phyloP scores from a whole-genome alignment of 495 filamentous ascomycete species.

The Cairneyella variabilis region DNA sequence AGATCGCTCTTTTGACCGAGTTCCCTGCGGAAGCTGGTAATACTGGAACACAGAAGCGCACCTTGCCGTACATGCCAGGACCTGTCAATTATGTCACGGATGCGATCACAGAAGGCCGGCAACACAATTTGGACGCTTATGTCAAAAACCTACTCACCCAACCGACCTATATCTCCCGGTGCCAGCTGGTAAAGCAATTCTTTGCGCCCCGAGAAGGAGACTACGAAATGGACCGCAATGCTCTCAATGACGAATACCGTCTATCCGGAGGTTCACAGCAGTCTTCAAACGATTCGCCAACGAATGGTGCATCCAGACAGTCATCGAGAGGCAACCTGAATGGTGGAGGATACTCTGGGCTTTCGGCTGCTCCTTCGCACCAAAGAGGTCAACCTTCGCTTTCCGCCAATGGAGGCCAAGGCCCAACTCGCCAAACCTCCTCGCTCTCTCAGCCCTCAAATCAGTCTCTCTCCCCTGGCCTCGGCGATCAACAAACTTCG shows the following conservation, averaged over 20 bases:
- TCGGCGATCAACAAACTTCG: constrained; percentile 27
- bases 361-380: constrained; percentile 53
- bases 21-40: constrained; percentile 92
- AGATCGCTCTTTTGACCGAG: constrained; percentile 89
- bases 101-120: constrained; percentile 87
- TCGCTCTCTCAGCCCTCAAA: constrained; percentile 69
- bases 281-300: constrained; percentile 56
- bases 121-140: constrained; percentile 89
- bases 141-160: constrained; percentile 86
- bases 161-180: constrained; percentile 76
- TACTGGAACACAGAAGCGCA: constrained; percentile 68
- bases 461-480: constrained; percentile 47
- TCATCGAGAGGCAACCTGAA: constrained; percentile 72
- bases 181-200: constrained; percentile 78
- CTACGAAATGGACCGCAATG: constrained; percentile 78
- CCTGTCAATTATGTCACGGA: constrained; percentile 98
- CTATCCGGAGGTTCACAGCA: constrained; percentile 67
- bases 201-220: constrained; percentile 88
- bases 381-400: constrained; percentile 49
- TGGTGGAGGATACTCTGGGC: constrained; percentile 48
- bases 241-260: constrained; percentile 63
- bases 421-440: constrained; percentile 67
- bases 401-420: constrained; percentile 11
- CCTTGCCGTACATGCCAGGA: constrained; percentile 96
- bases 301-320: constrained; percentile 61